Base-by-base conservation (phyloP, 192 early-diverging fungal genomes). In the Gamsiella multidivaricata region DNA sequence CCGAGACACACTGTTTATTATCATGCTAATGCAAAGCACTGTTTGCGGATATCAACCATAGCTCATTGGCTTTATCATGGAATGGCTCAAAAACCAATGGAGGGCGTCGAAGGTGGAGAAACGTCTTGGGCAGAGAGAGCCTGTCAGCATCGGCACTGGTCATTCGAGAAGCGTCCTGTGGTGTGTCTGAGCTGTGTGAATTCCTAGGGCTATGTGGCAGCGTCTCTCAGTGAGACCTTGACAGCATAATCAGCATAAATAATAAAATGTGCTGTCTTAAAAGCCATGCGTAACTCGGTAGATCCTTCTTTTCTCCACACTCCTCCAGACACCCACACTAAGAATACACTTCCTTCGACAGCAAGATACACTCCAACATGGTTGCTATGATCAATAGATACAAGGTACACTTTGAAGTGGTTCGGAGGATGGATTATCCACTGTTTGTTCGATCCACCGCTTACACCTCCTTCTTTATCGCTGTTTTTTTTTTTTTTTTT, bases 11-110 rank as follows among this genome's bases (percentile, higher is more conserved):
- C 2, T 17, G 12, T 43, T 37, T 17, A 23, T 34, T 45, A 2
- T 43, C 18, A 61, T 5, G 7, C 45, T 46, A 53, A 31, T 28
- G 47, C 6, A 50, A 17, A 50, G 9, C 23, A 8, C 47, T 50
- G n/a, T 18, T 23, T 33, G 49, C 6, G 51, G 9, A 2, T 52
- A 25, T 26, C 31, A 54, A 18, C 26, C 18, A 12, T 37, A 65
- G 47, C 18, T 59, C 29, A 14, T 28, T 41, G 47, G 56, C 28
- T 65, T 75, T 31, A 41, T 20, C 15, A 6, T 58, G 17, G 71
- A 75, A 18, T 75, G 64, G 62, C 47, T 75, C 32, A 46, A 32
- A 34, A 39, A 49, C 29, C 54, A 61, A n/a, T 54, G 23, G 47
- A 51, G 12, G 43, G 64, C 71, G 11, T 5, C 54, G 2, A 18